Base-by-base conservation (phyloP, 805 yeast species). In the Tetrapisispora fleetii region DNA sequence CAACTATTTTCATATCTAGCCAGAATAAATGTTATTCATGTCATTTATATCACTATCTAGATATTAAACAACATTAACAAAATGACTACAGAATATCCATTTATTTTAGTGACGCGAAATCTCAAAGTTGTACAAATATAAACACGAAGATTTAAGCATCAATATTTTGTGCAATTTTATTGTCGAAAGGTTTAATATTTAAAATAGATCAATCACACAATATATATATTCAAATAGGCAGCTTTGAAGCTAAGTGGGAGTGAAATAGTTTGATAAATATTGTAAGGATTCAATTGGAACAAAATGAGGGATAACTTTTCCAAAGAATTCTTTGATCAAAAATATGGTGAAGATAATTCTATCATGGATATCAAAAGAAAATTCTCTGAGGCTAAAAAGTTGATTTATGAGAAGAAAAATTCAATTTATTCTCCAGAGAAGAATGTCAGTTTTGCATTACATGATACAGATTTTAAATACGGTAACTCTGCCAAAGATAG, bases 331-430 rank as follows among this genome's bases (percentile, higher is more conserved):
- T 54, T 58, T 43, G 54, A 48, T 36, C 50, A 52, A 17, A 58
- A 59, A 17, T 65, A 62, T 21, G 55, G 52, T 18, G 67, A 63
- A 49, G 67, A 63, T 43, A 62, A 41, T 14, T 41, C 44, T 2
- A 41, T 41, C 4, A 30, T 30, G 37, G 44, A 41, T 32, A 41
- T 41, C 37, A 24, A 40, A 35, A 45, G 28, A 24, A 33, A 36
- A 18, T 21, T 18, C 28, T 28, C 44, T 6, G 27, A 45, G 32
- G 33, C 37, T n/a, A 18, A 32, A 18, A 30, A 45, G 22, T n/a
- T 38, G 42, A 32, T 41, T 14, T 30, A 41, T 32, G 44, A 41
- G 4, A 41, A 41, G 11, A 30, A 30, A 18, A 41, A 30, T 32
- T 3, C 18, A 6, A 41, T 9, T 14, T 41, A 41, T 18, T 41